Base-by-base conservation (phyloP, 2,329 filamentous ascomycete genomes). In the Thelonectria olida region DNA sequence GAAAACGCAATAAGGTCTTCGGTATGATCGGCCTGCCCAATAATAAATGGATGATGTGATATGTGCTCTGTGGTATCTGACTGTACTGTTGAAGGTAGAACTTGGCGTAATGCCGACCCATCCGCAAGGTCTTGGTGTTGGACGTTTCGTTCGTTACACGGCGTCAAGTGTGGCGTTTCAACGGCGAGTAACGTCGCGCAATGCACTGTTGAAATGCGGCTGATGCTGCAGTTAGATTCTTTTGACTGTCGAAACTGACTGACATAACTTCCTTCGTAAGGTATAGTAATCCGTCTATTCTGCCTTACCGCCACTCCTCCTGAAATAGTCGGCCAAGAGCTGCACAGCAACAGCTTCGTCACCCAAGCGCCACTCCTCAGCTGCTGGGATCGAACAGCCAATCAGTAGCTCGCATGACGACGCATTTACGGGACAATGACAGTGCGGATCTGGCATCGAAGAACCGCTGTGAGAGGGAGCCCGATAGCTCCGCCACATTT, bases 331-430 rank as follows among this genome's bases (percentile, higher is more conserved):
- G 28, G 48, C 3, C 28, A 15, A 19, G 20, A 17, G 23, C 44
- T 56, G 58, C 58, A 61, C 57, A 28, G 51, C 58, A 51, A 61
- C 58, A 34, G n/a, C 38, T 39, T 20, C 38, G 38, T 41, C 38
- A 41, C 15, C 15, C 4, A 22, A 28, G 23, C 44, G 28, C 31
- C 36, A 47, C 47, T 6, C n/a, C 19, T 41, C n/a, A 7, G 38
- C 12, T 7, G 28, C 28, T 41, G 38, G n/a, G n/a, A 20, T 20
- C 8, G 2, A 4, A 19, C 38, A n/a, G 34, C 48, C 57, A 53
- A 63, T 57, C 50, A 49, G 15, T 41, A 41, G 22, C 34, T 19
- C 12, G 48, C 19, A 61, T 64, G 61, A 58, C 58, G 61, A 61
- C 58, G 53, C 39, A 25, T 38, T 44, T 36, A 34, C 23, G 2